Evolutionary conservation across 106 monocot genomes (phyloP), one percentile per base, ranked within the genome.

Genomic region (Dendrobium nobile): DNA sequence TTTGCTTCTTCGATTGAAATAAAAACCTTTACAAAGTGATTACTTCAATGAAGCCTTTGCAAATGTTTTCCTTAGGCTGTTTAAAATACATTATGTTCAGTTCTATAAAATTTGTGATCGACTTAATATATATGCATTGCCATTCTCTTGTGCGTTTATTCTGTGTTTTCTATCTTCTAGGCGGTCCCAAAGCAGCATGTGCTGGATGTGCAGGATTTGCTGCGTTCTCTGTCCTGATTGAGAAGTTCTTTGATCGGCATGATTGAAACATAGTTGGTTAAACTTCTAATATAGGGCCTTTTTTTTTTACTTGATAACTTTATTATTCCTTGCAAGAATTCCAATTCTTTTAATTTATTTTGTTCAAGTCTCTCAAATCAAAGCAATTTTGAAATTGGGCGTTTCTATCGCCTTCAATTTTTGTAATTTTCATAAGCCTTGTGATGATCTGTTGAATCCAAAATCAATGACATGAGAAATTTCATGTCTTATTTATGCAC

Each of bases 181-280:
- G 92, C 84, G 97, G 97, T 47, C 97, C 94, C 19, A 86, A 92
- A 84, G 97, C 92, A 43, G 89, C 97, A 68, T 98, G 97, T 74
- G 79, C 73, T 81, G 97, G 97, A 8, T 98, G 97, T 81, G 95
- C 92, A 67, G 97, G 97, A 72, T 98, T 98, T 82, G 94, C 97
- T 7, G 82, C 92, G 17, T 98, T 98, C 81, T 98, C 97, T 2
- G 89, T 92, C 37, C 70, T 85, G 41, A 98, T 98, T 19, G 97
- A 98, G 83, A 98, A 98, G 85, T 95, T 98, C 85, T 45, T 98
- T 47, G 97, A 97, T 76, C 79, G 91, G 40, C 94, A 98, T 79
- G 76, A 76, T 13, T 76, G 48, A 76, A 48, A 4, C 47, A 48
- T 51, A 15, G 74, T 4, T 51, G 27, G 27, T 8, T 27, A 72